Evolutionary conservation across 805 yeast genomes (phyloP).

Genomic region (Clavispora asparagi): DNA sequence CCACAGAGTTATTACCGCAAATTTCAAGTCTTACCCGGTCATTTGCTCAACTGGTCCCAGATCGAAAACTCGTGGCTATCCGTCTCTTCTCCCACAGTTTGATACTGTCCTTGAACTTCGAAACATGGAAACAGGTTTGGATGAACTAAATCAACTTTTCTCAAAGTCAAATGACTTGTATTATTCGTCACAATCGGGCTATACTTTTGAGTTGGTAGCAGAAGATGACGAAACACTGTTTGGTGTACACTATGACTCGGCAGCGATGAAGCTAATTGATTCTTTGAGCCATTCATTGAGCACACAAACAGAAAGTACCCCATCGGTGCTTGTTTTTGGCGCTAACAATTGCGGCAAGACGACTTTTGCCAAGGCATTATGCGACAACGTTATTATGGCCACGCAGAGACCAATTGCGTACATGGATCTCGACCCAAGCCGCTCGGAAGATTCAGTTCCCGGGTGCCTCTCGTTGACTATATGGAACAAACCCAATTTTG

Average conservation of each 20-base stretch:
- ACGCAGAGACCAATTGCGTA: conserved; percentile 35
- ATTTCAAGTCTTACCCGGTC: conserved; percentile 35
- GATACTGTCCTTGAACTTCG: conserved; percentile 38
- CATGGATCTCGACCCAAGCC: conserved; percentile 86
- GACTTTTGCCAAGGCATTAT: conserved; percentile 51
- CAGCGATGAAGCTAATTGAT: background rate
- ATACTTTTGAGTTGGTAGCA: conserved; percentile 9
- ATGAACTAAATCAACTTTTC: conserved; percentile 36
- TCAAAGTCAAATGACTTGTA: conserved; percentile 42
- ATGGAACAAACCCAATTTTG: conserved; percentile 21
- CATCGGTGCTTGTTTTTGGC: conserved; percentile 45
- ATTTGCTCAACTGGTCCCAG: background rate
- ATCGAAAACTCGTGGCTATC: conserved; percentile 22
- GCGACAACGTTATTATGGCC: conserved; percentile 41
- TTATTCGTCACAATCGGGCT: background rate
- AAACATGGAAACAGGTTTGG: conserved; percentile 40
- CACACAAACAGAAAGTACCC: conserved; percentile 10
- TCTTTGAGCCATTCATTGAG: conserved; percentile 2
- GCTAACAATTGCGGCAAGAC: conserved; percentile 82
- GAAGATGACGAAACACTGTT: background rate
- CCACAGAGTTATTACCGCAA: conserved; percentile 24
- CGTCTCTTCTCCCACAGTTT: conserved; percentile 35
- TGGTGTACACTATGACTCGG: background rate
- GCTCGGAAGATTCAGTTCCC: conserved; percentile 71
- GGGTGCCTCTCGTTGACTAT: conserved; percentile 59